These are phyloP conservation scores for Phytophthora megakarya DNA, from an alignment of 352 stramenopile genomes.

Conservation along the genomic window DNA sequence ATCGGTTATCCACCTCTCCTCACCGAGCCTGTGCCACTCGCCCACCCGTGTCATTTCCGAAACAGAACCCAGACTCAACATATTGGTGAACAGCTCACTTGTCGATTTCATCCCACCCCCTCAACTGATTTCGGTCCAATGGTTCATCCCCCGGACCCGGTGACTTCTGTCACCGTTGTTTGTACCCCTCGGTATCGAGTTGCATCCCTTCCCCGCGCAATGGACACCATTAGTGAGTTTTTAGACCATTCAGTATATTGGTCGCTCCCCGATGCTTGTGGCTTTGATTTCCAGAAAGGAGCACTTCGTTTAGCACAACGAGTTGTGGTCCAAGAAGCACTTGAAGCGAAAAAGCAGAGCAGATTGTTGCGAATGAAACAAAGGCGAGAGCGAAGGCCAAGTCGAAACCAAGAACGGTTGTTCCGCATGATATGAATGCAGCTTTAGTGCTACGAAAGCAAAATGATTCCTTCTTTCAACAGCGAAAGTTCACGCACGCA, in stretches of 20 bases:
- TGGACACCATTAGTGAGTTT: conserved; percentile 42
- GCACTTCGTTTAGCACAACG: conserved; percentile 31
- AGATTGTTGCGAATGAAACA: conserved; percentile 16
- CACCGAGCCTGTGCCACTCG: conserved; percentile 12
- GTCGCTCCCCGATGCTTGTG: conserved; percentile 36
- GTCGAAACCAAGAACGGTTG: conserved; percentile 11
- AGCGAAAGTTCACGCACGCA: conserved; percentile 34
- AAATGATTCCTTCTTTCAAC: conserved; percentile 32
- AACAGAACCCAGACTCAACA: conserved; percentile 30
- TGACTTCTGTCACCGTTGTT: conserved; percentile 26
- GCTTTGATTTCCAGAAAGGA: conserved; percentile 26
- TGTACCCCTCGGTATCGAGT: conserved; percentile 31
- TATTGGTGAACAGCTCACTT: conserved; percentile 19
- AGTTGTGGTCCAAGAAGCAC: conserved; percentile 24
- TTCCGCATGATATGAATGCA: conserved; percentile 17
- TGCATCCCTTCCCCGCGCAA: conserved; percentile 28
- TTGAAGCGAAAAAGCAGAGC: conserved; percentile 23
- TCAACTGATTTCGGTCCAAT: conserved; percentile 20
- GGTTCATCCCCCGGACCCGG: conserved; percentile 29
- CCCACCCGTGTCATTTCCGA: conserved; percentile 24
- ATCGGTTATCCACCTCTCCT: conserved; percentile 37
- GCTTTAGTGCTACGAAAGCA: conserved; percentile 12
- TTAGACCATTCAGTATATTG: conserved; percentile 37
- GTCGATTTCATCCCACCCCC: conserved; percentile 19
- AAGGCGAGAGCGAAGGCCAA: conserved; percentile 13